These are phyloP conservation scores for Lolium multiflorum DNA, from an alignment of 176 grass and related monocot genomes.

Conservation along the genomic window DNA sequence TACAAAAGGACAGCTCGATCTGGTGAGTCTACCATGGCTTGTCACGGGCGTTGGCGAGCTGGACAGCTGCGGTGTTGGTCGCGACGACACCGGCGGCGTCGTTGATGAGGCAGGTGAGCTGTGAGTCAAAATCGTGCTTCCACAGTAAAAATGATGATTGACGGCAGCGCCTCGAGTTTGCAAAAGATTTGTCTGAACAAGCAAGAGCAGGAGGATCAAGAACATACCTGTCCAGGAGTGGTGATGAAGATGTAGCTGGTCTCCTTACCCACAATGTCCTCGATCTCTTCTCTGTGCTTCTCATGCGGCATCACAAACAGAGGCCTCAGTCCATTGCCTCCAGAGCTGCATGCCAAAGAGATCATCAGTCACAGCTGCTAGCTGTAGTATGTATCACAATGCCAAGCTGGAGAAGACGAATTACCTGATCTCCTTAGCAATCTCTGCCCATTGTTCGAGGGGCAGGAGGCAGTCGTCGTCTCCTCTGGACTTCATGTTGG, in stretches of 20 bases:
- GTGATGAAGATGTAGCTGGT: slow-evolving; percentile 76
- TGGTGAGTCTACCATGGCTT: slow-evolving; percentile 61
- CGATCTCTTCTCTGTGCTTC: slow-evolving; percentile 83
- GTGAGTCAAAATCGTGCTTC: neutral
- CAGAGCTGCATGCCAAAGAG: slow-evolving; percentile 42
- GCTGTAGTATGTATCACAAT: neutral
- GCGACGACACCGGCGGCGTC: slow-evolving; percentile 75
- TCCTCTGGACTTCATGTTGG: slow-evolving; percentile 80
- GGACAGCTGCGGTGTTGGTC: slow-evolving; percentile 90
- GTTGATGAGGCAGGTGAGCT: slow-evolving; percentile 86
- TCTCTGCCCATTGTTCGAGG: slow-evolving; percentile 70
- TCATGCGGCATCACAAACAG: slow-evolving; percentile 96
- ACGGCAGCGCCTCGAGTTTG: neutral
- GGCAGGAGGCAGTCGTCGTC: slow-evolving; percentile 85
- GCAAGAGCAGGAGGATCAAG: neutral
- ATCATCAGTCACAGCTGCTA: neutral
- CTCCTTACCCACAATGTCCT: slow-evolving; percentile 68
- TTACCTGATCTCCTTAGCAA: slow-evolving; percentile 69
- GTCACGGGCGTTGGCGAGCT: slow-evolving; percentile 78
- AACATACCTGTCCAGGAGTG: slow-evolving; percentile 81
- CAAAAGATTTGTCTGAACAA: neutral
- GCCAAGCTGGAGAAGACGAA: neutral
- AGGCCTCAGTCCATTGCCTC: slow-evolving; percentile 59
- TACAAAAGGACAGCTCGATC: no score
- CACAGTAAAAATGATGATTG: neutral